Evolutionary conservation across 371 early-diverging fungal species (phyloP), one percentile per base, ranked within the genome.

Genomic region (Rhizomucor miehei): DNA sequence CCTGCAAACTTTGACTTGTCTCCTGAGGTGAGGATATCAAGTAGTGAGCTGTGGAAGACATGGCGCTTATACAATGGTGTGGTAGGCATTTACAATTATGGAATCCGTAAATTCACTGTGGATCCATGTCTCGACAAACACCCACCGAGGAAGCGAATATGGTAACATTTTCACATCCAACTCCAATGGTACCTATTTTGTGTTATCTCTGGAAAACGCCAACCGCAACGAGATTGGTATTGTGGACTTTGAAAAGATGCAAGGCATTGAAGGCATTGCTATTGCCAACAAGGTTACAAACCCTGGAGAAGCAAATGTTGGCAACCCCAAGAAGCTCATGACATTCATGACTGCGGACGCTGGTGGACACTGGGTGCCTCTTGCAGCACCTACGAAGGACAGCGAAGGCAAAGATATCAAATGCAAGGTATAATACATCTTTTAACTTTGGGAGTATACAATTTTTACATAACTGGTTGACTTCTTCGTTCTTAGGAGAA

Each of bases 201-300:
- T 82, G 21, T 59, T 79, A 29, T 80, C 91, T 0, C 69, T 89
- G 37, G 80, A 81, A 37, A 66, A 86, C 21, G 88, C 91, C 23
- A 95, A 97, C 65, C 88, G 91, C 36, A 88, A 92, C 43, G 80
- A 79, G 11, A 52, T 61, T 24, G 95, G 96, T 20, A 80, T 89
- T 53, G 96, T 97, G 5, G 98, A 98, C 61, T 94, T 92, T 73
- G 97, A 96, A 66, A 90, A 90, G 59, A 87, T 96, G 82, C 87
- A 89, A 48, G 96, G 93, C 11, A 82, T 98, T 21, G 87, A 89
- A 62, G 95, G 95, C 39, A 86, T 94, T 29, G 86, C 95, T 1
- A 55, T 98, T 9, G 87, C 91, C 53, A 98, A 98, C 60, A 59
- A 76, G 13, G 93, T 97, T 19, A 62, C 60, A 49, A 95, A 95